Evolutionary conservation across 2,329 filamentous ascomycete genomes (phyloP), one percentile per base, ranked within the genome.

Genomic region (Biscogniauxia sp.): DNA sequence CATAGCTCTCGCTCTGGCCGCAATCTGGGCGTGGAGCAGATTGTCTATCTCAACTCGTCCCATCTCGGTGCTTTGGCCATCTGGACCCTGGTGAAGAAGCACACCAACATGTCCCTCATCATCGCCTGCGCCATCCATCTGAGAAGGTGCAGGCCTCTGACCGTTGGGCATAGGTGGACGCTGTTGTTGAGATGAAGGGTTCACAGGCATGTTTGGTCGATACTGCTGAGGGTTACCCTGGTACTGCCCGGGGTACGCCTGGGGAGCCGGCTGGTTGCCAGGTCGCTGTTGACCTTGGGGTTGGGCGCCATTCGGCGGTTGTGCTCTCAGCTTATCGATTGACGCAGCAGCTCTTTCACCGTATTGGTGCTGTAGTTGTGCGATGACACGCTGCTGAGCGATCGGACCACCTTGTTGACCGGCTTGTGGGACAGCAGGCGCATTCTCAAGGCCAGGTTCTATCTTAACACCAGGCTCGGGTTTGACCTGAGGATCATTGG

Each of bases 101-200:
- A 91, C 78, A 8, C 83, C 85, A 60, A 83, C 77, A 45, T 84
- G 84, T 51, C 85, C 75, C 3, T 83, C 82, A 59, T 82, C 82
- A 64, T 88, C 89, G 54, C 76, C 80, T 32, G 90, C 79, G 55
- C 93, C 94, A 72, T 98, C 94, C 15, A 89, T 89, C 74, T 97
- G 91, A 23, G 87, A 77, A 25, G 73, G 67, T 8, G 73, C 68
- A 7, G 78, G 75, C 53, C 77, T 74, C 64, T 70, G 81, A 64
- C 73, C 78, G 72, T 80, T 83, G 59, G 59, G 71, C 64, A 69
- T 72, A 64, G 71, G 72, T 68, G 67, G 55, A 72, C 76, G 70
- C 32, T 67, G 72, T 50, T 74, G 74, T 54, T 76, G 64, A 20
- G 53, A 62, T 53, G 55, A 45, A 17, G 58, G 58, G 53, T 67